Evolutionary conservation across 176 grass and related monocot species (phyloP).

Genomic region (Phragmites australis): DNA sequence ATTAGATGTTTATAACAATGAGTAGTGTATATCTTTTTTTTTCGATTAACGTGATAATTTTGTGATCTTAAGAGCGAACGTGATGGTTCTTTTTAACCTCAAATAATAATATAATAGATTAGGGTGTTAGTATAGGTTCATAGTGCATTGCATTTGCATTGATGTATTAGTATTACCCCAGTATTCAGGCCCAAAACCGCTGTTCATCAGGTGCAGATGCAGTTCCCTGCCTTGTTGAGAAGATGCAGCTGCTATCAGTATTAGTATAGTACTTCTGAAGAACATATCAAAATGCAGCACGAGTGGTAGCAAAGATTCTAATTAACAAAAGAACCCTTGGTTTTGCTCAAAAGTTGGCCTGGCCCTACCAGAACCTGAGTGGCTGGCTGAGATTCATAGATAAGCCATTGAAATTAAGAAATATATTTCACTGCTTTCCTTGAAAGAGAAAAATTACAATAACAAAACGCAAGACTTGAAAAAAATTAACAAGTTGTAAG

Average conservation of each 20-base stretch:
- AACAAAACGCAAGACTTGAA: too few relatives aligned
- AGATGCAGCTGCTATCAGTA: neutral
- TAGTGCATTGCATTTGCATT: conserved; percentile 30
- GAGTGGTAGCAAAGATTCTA: neutral
- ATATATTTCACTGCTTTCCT: neutral
- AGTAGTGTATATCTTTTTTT: too few relatives aligned
- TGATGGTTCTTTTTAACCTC: too few relatives aligned
- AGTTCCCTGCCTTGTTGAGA: neutral
- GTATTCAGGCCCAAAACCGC: conserved; percentile 12
- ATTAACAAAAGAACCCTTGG: neutral
- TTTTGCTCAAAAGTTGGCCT: neutral
- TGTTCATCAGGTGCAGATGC: neutral
- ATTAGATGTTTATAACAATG: too few relatives aligned
- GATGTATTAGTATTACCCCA: neutral
- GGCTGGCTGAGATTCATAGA: neutral
- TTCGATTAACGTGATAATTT: too few relatives aligned
- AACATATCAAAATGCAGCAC: neutral
- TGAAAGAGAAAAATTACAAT: neutral
- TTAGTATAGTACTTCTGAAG: too few relatives aligned
- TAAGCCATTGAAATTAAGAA: neutral
- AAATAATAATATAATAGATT: too few relatives aligned
- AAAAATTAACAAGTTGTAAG: too few relatives aligned
- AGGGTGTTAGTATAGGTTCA: neutral
- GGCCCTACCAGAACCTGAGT: neutral
- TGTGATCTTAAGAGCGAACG: too few relatives aligned